Conservation (phyloP, 306 rosid genomes). For the Castanea crenata region DNA sequence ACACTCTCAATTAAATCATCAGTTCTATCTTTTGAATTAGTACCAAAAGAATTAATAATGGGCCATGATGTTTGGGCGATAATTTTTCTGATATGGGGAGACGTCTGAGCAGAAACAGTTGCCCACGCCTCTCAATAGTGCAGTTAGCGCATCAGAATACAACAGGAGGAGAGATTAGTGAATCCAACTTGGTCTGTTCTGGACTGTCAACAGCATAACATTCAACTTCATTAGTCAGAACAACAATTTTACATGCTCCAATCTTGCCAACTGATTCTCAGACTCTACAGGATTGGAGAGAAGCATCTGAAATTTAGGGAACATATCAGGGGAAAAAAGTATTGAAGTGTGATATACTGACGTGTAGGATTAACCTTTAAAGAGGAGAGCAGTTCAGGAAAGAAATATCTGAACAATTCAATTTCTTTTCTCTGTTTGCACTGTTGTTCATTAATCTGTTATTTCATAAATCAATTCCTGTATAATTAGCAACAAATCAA, state of each 20-base stretch:
- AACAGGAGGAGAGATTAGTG: constrained; percentile 75
- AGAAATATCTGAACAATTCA: constrained; percentile 48
- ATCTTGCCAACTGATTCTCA: constrained; percentile 17
- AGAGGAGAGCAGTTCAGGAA: constrained; percentile 60
- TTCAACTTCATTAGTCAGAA: constrained; percentile 26
- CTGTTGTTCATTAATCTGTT: constrained; percentile 69
- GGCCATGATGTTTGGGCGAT: constrained; percentile 44
- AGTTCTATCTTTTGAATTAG: constrained; percentile 30
- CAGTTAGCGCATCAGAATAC: constrained; percentile 89
- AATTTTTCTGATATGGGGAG: constrained; percentile 71
- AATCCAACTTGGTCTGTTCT: constrained; percentile 28
- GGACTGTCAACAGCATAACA: constrained; percentile 38
- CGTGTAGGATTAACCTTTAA: constrained; percentile 53
- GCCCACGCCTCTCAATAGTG: constrained; percentile 70
- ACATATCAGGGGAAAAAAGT: constrained; percentile 38
- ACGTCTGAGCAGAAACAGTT: constrained; percentile 83
- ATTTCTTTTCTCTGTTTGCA: constrained; percentile 49
- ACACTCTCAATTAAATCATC: constrained; percentile 31
- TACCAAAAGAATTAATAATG: constrained; percentile 26
- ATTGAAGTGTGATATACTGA: not conserved
- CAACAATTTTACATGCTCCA: constrained; percentile 14
- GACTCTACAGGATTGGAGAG: constrained; percentile 33
- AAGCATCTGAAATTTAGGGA: constrained; percentile 51
- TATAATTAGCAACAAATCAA: not conserved
- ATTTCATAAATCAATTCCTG: not conserved